phyloP scores from a whole-genome alignment of 352 stramenopile genomes.

The Phytophthora melonis region DNA sequence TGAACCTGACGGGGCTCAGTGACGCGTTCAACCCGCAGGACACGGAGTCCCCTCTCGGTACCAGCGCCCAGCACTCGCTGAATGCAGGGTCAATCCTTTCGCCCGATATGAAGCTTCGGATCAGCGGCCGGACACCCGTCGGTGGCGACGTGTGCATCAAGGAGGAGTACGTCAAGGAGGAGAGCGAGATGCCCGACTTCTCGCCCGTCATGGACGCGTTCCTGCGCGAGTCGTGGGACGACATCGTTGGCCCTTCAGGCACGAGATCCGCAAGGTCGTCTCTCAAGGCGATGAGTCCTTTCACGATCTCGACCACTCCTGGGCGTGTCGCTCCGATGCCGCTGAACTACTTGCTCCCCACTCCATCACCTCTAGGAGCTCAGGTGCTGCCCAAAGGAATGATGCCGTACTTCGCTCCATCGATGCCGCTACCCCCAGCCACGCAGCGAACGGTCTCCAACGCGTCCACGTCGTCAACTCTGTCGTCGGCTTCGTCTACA shows the following conservation, averaged over 20 bases:
- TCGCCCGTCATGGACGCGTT: slow-evolving; percentile 72
- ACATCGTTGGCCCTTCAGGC: slow-evolving; percentile 40
- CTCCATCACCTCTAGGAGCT: slow-evolving; percentile 21
- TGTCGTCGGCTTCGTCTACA: slow-evolving; percentile 37
- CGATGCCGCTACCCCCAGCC: slow-evolving; percentile 30
- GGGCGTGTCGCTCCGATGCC: slow-evolving; percentile 42
- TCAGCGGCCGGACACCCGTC: slow-evolving; percentile 34
- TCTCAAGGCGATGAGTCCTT: slow-evolving; percentile 26
- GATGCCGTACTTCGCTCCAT: slow-evolving; percentile 25
- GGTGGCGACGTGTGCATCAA: slow-evolving; percentile 47
- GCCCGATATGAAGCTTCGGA: slow-evolving; percentile 51
- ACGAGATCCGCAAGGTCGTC: slow-evolving; percentile 41
- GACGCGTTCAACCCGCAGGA: slow-evolving; percentile 54
- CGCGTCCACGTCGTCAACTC: slow-evolving; percentile 35
- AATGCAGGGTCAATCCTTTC: slow-evolving; percentile 25
- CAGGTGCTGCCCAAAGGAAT: slow-evolving; percentile 23
- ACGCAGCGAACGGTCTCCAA: slow-evolving; percentile 35
- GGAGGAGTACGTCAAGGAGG: slow-evolving; percentile 59
- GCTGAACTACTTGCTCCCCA: slow-evolving; percentile 34
- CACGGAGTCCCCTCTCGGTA: slow-evolving; percentile 29
- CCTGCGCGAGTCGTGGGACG: slow-evolving; percentile 65
- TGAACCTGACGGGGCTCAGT: slow-evolving; percentile 52
- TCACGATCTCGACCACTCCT: slow-evolving; percentile 29
- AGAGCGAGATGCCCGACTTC: slow-evolving; percentile 44
- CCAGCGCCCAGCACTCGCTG: slow-evolving; percentile 10